Base-by-base conservation (phyloP, 139 green algal species). In the Chlamydomonas sphaeroides region DNA sequence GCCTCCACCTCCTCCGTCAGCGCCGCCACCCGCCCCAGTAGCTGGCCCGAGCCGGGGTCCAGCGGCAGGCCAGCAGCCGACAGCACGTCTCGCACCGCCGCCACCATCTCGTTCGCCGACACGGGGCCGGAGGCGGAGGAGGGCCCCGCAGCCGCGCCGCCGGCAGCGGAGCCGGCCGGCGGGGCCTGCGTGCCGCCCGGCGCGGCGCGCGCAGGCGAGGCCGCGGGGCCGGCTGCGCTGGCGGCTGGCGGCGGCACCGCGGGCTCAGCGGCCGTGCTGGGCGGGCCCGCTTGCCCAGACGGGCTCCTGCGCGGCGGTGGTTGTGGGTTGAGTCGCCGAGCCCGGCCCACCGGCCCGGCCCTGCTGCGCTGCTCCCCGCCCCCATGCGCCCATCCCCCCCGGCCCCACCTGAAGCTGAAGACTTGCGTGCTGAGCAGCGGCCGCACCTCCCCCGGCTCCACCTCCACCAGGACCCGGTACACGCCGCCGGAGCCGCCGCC, bases 41-140 rank as follows among this genome's bases (percentile, higher is more conserved):
- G 87, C 80, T 80, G 36, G 6, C 63, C 66, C 49, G 69, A 63
- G 30, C 91, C 91, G 28, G 89, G 49, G 30, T 88, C 89, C 70
- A 93, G 70, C 15, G 93, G 92, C 83, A 95, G 80, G 21, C 87
- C 91, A 18, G 91, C 93, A 10, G 91, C 88, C 5, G 69, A 72
- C 83, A 96, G 73, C 87, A 96, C 89, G 33, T 96, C 90, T 3
- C 65, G 56, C 61, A 96, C 89, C 20, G 92, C 92, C 14, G 70
- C 51, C 21, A 88, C 83, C 49, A 94, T 71, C 87, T 95, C 87
- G 3, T 42, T 66, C 0, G 89, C 33, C 20, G 75, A 56, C 11
- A 91, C 89, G 1, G 45, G n/a, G 30, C 20, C 61, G 68, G 3
- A 45, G 41, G 38, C 51, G 36, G 72, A 28, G 1, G n/a, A n/a